Base-by-base conservation (phyloP, 2,329 filamentous ascomycete genomes). In the Colletotrichum somersetense region DNA sequence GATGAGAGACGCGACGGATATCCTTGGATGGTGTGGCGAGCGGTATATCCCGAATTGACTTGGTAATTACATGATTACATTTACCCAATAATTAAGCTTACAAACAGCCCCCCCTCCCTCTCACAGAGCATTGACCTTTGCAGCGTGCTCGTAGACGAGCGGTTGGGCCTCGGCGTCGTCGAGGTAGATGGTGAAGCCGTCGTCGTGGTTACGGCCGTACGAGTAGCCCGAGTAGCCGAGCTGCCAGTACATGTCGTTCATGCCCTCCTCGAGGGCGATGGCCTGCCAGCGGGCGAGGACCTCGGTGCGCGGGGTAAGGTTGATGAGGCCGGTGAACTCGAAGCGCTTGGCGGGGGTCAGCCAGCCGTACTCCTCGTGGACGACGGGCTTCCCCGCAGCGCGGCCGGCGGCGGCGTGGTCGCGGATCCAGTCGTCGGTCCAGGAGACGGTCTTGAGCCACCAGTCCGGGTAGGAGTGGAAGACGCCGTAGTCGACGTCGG, bases 391-490 rank as follows among this genome's bases (percentile, higher is more conserved):
- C 33, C 81, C 80, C 5, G 79, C 81, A 38, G 77, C 77, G 14
- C 81, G 78, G 1, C 80, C 84, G 0, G 85, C 80, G 0, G 79
- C 81, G 0, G 84, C 86, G 72, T 89, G 87, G 75, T 89, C 87
- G 11, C 81, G 81, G 75, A 89, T 85, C 88, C 87, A 89, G 73
- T 86, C 85, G 46, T 84, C 81, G 0, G 85, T 83, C 87, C 88
- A 89, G 48, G 81, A 80, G 3, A 84, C 79, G 0, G 85, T 87
- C 81, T 87, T 88, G 68, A 77, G 80, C 86, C 86, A 89, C 83
- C 84, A 86, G 76, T 89, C 86, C 0, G 88, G 87, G 76, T 89
- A 89, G 0, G 83, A 83, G 77, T 89, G 88, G 80, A 89, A 88
- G 1, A 83, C 83, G 64, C 86, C 86, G 69, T 88, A 89, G 78